Evolutionary conservation across 345 rosid genomes (phyloP).

Genomic region (Populus deltoides): DNA sequence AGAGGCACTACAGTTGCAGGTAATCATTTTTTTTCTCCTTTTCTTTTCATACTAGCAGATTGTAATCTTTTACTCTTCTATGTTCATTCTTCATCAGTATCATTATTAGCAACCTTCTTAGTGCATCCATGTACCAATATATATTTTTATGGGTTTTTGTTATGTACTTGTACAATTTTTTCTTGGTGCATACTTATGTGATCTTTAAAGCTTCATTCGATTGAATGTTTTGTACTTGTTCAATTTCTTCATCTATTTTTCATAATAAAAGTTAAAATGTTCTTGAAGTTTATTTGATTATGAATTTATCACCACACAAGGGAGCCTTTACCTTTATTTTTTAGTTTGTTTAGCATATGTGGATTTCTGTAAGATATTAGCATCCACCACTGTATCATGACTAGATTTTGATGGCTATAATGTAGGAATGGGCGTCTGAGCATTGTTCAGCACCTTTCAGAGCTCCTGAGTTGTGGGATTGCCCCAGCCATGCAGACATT

Average conservation of each 20-base stretch:
- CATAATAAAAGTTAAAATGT: neutral
- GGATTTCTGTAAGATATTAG: neutral
- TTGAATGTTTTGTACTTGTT: neutral
- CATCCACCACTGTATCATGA: neutral
- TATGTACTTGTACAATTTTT: neutral
- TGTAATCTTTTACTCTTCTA: neutral
- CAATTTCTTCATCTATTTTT: neutral
- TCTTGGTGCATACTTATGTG: neutral
- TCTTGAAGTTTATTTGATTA: neutral
- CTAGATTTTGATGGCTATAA: constrained; percentile 1
- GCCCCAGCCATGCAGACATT: constrained; percentile 90
- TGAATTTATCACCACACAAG: neutral
- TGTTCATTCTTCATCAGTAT: neutral
- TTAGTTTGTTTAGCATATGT: neutral
- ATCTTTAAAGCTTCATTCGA: neutral
- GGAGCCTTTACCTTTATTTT: neutral
- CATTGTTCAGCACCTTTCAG: constrained; percentile 96
- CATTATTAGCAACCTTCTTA: neutral
- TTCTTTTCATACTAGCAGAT: neutral
- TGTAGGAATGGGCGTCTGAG: constrained; percentile 94
- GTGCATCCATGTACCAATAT: neutral
- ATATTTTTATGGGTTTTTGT: neutral
- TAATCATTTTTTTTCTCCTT: constrained; percentile 18
- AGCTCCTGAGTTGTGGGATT: constrained; percentile 99
- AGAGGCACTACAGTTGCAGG: constrained; percentile 96